phyloP scores from a whole-genome alignment of 2,329 filamentous ascomycete species.

The Venturiaceae sp. region DNA sequence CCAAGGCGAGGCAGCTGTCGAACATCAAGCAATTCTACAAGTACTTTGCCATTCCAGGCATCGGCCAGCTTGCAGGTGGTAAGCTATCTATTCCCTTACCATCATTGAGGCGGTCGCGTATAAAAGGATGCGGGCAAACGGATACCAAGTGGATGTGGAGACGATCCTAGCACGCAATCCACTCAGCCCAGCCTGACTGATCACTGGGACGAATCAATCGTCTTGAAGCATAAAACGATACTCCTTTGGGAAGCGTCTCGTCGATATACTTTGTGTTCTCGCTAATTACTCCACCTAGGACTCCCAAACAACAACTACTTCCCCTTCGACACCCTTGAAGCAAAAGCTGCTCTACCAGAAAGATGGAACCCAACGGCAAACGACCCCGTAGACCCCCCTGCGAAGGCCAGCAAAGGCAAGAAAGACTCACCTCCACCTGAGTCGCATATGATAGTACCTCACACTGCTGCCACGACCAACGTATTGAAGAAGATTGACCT shows the following conservation, averaged over 20 bases:
- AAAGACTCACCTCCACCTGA: slow-evolving; percentile 2
- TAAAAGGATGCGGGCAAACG: not conserved
- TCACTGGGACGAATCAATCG: not conserved
- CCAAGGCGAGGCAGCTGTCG: slow-evolving; percentile 55
- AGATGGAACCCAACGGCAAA: slow-evolving; percentile 66
- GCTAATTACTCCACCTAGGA: slow-evolving; percentile 40
- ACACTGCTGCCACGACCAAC: slow-evolving; percentile 49
- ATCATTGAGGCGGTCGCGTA: not conserved
- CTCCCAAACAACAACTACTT: slow-evolving; percentile 76
- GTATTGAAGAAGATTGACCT: slow-evolving; percentile 65
- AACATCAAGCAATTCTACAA: slow-evolving; percentile 77
- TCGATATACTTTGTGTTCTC: not conserved
- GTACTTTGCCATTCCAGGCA: slow-evolving; percentile 59
- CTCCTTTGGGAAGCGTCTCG: no score
- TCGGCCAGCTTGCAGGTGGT: slow-evolving; percentile 53
- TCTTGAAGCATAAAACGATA: not conserved
- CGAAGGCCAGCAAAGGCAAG: slow-evolving; percentile 10
- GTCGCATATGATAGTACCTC: slow-evolving; percentile 60
- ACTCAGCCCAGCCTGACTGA: not conserved
- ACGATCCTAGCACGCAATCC: no score
- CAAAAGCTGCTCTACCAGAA: slow-evolving; percentile 62
- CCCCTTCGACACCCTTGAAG: slow-evolving; percentile 84
- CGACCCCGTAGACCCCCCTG: slow-evolving; percentile 39
- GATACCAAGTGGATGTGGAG: no score
- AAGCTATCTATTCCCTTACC: slow-evolving; percentile 9